Conservation (phyloP, 2,329 filamentous ascomycete species). For the Aspergillus fijiensis region DNA sequence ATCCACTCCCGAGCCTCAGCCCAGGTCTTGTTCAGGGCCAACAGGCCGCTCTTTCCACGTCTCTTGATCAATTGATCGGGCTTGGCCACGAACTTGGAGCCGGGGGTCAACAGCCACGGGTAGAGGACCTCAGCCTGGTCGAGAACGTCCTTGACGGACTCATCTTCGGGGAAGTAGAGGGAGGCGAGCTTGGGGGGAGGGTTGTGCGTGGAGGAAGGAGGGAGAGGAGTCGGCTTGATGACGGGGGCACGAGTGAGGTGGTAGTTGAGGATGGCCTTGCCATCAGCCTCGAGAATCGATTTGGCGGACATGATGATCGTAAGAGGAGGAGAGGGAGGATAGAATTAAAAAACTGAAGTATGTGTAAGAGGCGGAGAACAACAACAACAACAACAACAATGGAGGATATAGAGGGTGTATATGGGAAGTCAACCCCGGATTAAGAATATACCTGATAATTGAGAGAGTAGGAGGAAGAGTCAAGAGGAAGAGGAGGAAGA, state of each 20-base stretch:
- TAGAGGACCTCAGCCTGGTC: conserved; percentile 95
- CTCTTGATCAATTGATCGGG: conserved; percentile 99
- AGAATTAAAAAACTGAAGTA: conserved; percentile 3
- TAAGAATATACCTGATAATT: conserved; percentile 8
- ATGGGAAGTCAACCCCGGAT: conserved; percentile 19
- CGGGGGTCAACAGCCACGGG: conserved; percentile 84
- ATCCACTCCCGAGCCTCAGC: conserved; percentile 91
- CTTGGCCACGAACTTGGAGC: conserved; percentile 95
- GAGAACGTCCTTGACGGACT: conserved; percentile 77
- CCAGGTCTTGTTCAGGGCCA: conserved; percentile 97
- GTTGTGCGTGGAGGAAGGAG: conserved; percentile 82
- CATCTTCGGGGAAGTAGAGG: conserved; percentile 88
- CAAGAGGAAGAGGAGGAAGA: conserved; percentile 7
- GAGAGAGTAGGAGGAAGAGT: not conserved
- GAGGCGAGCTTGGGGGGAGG: conserved; percentile 85
- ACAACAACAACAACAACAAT: not conserved
- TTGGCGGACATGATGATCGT: conserved; percentile 77
- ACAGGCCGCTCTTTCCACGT: conserved; percentile 95
- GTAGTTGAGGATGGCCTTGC: conserved; percentile 99
- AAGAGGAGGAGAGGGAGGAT: conserved; percentile 20
- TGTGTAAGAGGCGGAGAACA: conserved; percentile 8
- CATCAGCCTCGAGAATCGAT: conserved; percentile 97
- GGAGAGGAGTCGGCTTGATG: conserved; percentile 97
- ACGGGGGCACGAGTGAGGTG: conserved; percentile 95
- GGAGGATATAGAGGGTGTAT: conserved; percentile 4